A percentile compares a stretch with the other conserved stretches of the same genome.
Conservation (phyloP, 495 filamentous ascomycete genomes). For the Neurospora sp. region DNA sequence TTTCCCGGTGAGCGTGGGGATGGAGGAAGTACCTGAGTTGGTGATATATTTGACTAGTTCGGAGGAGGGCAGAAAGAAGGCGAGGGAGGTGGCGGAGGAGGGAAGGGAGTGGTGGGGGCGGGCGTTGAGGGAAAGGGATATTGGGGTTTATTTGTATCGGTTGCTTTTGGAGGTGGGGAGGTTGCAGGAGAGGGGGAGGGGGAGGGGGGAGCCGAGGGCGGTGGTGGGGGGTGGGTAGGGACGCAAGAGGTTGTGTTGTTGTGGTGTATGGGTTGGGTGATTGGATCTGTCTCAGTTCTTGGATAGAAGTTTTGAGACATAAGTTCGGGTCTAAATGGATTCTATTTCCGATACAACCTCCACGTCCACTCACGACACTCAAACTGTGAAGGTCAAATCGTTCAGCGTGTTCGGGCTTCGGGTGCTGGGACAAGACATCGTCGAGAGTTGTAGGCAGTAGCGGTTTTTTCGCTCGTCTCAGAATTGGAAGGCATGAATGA, state of each 20-base stretch:
- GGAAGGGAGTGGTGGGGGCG: slow-evolving; percentile 56
- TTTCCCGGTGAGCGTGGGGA: slow-evolving; percentile 10
- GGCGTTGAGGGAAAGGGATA: slow-evolving; percentile 58
- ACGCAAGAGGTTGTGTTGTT: not conserved
- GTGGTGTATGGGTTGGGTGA: not conserved
- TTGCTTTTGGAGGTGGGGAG: slow-evolving; percentile 65
- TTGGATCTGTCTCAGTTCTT: not conserved
- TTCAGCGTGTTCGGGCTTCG: not conserved
- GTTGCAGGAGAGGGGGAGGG: slow-evolving; percentile 45
- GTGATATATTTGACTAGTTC: slow-evolving; percentile 30
- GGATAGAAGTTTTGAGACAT: not conserved
- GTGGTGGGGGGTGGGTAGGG: too few relatives aligned
- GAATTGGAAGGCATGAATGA: not conserved
- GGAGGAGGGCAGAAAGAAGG: slow-evolving; percentile 15
- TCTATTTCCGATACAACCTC: not conserved
- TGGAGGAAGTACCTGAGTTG: slow-evolving; percentile 12
- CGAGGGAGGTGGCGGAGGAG: slow-evolving; percentile 32
- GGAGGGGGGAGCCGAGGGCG: not conserved
- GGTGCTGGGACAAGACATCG: not conserved
- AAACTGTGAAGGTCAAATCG: not conserved
- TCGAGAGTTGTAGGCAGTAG: not conserved
- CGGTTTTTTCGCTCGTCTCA: not conserved
- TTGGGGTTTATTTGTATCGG: slow-evolving; percentile 60
- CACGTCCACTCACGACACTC: not conserved
- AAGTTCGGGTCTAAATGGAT: not conserved